These are phyloP conservation scores for Phytophthora ramorum DNA, from an alignment of 352 stramenopile species.

Conservation along the genomic window DNA sequence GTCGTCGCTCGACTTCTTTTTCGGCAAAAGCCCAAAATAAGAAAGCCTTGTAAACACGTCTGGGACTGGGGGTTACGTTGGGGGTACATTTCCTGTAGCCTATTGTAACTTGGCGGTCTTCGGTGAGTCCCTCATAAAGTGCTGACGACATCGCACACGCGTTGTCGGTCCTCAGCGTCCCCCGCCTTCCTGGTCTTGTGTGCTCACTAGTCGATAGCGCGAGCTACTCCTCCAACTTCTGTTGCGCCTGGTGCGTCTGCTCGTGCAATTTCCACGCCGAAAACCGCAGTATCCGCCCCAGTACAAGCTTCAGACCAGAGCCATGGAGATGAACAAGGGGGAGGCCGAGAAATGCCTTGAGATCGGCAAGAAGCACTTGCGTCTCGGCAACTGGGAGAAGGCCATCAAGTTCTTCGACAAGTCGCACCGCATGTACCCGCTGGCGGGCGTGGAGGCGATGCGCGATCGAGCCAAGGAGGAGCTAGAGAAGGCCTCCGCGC, in stretches of 20 bases:
- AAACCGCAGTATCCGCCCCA: constrained; percentile 10
- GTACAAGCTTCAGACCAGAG: constrained; percentile 2
- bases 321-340: constrained; percentile 93
- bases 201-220: background rate
- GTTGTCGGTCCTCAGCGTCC: constrained; percentile 12
- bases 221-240: constrained; percentile 1
- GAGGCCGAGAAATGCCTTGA: constrained; percentile 94
- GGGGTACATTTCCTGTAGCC: too few relatives aligned
- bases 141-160: constrained; percentile 22
- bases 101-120: too few relatives aligned
- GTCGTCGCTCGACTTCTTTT: constrained; percentile 60
- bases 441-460: constrained; percentile 87
- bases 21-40: constrained; percentile 48
- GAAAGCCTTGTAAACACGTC: background rate
- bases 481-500: constrained; percentile 50
- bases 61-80: too few relatives aligned
- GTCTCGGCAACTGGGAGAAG: constrained; percentile 85
- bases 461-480: constrained; percentile 66
- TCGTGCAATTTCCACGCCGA: constrained; percentile 11
- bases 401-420: constrained; percentile 95
- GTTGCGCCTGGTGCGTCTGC: constrained; percentile 14
- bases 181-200: constrained; percentile 2
- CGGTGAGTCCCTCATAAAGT: constrained; percentile 14
- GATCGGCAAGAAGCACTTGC: constrained; percentile 88
- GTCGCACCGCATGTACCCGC: constrained; percentile 88